A percentile compares a stretch with the other conserved stretches of the same genome.
Evolutionary conservation across 2,329 filamentous ascomycete species (phyloP).

Genomic region (Pyrenochaeta sp.): DNA sequence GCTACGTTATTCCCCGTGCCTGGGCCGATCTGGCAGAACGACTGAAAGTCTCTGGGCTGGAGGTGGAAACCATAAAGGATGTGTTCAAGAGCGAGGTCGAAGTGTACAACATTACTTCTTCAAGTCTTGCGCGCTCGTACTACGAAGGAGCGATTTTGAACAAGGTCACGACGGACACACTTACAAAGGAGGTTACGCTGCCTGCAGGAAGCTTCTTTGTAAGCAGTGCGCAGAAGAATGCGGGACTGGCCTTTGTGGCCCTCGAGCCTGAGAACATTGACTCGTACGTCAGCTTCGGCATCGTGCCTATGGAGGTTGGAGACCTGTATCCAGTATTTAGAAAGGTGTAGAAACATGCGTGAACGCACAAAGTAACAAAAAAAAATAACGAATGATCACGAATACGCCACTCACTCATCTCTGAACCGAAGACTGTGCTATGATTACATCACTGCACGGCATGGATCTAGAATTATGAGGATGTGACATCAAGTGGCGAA

Average conservation of each 20-base stretch:
- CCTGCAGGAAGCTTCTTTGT: slow-evolving; percentile 47
- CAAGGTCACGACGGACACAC: slow-evolving; percentile 39
- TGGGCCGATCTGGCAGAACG: slow-evolving; percentile 47
- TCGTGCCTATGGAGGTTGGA: slow-evolving; percentile 46
- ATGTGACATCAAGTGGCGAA: background rate
- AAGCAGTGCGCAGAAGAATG: slow-evolving; percentile 48
- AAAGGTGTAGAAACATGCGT: slow-evolving; percentile 15
- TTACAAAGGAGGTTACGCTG: slow-evolving; percentile 33
- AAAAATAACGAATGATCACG: too few species aligned
- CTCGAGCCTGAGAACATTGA: slow-evolving; percentile 51
- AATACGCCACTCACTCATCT: too few species aligned
- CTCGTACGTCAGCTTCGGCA: slow-evolving; percentile 47
- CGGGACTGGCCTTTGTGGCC: slow-evolving; percentile 47
- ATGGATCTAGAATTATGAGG: too few species aligned
- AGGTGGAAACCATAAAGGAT: slow-evolving; percentile 39
- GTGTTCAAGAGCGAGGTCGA: slow-evolving; percentile 42
- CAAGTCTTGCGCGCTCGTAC: slow-evolving; percentile 36
- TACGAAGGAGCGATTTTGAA: slow-evolving; percentile 48
- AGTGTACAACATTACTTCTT: slow-evolving; percentile 45
- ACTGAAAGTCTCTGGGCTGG: slow-evolving; percentile 43
- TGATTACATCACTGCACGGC: too few species aligned
- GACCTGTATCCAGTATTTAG: slow-evolving; percentile 47
- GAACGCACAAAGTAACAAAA: background rate
- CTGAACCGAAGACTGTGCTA: too few species aligned
- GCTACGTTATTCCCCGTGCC: slow-evolving; percentile 48